Evolutionary conservation across 1,139 yeast genomes (phyloP), one percentile per base, ranked within the genome.

Genomic region (Debaryomyces sp.): DNA sequence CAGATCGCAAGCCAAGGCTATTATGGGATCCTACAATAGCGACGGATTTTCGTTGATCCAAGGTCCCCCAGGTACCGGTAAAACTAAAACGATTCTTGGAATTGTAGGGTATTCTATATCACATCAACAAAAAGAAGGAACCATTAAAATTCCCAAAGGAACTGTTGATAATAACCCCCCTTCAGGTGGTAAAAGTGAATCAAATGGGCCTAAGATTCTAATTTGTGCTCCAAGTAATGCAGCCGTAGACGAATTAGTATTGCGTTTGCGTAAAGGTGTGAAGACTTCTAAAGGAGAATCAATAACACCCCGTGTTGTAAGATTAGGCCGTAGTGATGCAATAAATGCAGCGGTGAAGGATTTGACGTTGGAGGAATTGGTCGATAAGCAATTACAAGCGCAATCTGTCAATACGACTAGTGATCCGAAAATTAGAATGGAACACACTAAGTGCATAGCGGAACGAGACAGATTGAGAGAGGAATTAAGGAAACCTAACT

Each of bases 181-280:
- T 10, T 1, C 29, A 21, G 9, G 13, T 23, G 22, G 27, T n/a
- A 45, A 33, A 26, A 44, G 2, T 53, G 53, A 1, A 41, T 45
- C 33, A 53, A 56, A 54, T 17, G 60, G 54, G 6, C 62, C 63
- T 6, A 80, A 78, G 51, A 82, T 95, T 3, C 72, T 95, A 46
- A 84, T 95, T 27, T 95, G 99, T 79, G 99, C 99, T 1, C 99
- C 99, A 2, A 90, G 97, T 65, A 95, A 95, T 71, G 99, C 99
- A 0, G 99, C 99, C 8, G 97, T 95, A 6, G 99, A 95, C 70
- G 99, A 95, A 62, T 76, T 95, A 56, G 96, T 92, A 12, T 60
- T 92, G 21, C 85, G 99, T 64, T 71, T 95, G 51, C 84, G 88
- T 56, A 77, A 75, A 29, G 97, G 97, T 2, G 84, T 92, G 3